Conservation (phyloP, 352 stramenopile species). For the Pythium myriotylum region DNA sequence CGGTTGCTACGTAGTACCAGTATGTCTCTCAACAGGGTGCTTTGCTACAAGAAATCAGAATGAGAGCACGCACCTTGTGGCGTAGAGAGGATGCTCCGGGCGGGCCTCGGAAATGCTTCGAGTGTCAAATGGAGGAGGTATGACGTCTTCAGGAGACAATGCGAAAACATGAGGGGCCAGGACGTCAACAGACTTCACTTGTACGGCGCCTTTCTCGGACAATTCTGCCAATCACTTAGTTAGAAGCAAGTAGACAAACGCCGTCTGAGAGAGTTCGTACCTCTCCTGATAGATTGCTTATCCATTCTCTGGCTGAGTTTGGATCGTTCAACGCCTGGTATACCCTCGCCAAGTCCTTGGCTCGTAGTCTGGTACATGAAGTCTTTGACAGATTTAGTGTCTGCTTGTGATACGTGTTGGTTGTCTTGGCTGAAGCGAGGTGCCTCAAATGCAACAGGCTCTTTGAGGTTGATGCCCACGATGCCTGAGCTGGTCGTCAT, state of each 20-base stretch:
- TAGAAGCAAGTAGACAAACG: background rate
- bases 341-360: slow-evolving; percentile 49
- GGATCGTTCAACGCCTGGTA: slow-evolving; percentile 43
- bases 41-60: background rate
- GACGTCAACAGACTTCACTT: slow-evolving; percentile 58
- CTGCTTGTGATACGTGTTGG: slow-evolving; percentile 32
- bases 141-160: slow-evolving; percentile 52
- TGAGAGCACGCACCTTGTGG: slow-evolving; percentile 47
- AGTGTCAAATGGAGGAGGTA: slow-evolving; percentile 57
- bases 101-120: slow-evolving; percentile 62
- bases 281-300: slow-evolving; percentile 66
- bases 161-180: slow-evolving; percentile 51
- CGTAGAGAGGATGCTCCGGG: slow-evolving; percentile 69
- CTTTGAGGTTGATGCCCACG: slow-evolving; percentile 74
- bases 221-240: slow-evolving; percentile 43
- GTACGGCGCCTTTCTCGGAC: slow-evolving; percentile 50
- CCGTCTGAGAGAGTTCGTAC: slow-evolving; percentile 29
- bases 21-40: background rate
- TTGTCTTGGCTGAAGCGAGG: slow-evolving; percentile 41
- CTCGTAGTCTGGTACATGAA: slow-evolving; percentile 86
- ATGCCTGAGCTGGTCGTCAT: slow-evolving; percentile 87
- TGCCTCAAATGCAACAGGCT: slow-evolving; percentile 68
- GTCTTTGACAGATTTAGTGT: slow-evolving; percentile 41
- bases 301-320: slow-evolving; percentile 81
- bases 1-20: slow-evolving; percentile 35